phyloP scores from a whole-genome alignment of 805 yeast genomes.

The Kodamaea kaohsiungensis region DNA sequence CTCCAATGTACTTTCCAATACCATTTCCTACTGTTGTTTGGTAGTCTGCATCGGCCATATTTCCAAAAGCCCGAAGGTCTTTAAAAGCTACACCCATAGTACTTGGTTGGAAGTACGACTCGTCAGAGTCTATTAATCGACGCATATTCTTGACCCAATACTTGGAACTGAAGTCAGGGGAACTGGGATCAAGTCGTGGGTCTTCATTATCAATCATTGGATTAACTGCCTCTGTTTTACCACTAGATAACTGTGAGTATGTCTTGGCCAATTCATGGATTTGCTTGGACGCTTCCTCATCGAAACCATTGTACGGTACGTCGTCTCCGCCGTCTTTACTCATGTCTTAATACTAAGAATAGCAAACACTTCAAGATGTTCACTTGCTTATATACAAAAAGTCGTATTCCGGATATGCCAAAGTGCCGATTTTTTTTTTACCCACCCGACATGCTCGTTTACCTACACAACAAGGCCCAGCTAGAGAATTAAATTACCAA shows the following conservation, averaged over 20 bases:
- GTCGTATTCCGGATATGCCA: not conserved
- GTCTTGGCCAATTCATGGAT: slow-evolving; percentile 8
- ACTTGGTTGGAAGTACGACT: slow-evolving; percentile 16
- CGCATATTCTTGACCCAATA: slow-evolving; percentile 16
- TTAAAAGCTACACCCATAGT: slow-evolving; percentile 16
- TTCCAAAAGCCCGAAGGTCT: slow-evolving; percentile 15
- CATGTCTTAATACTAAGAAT: not conserved
- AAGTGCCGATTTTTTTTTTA: not conserved
- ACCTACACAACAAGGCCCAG: not conserved
- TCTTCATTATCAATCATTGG: slow-evolving; percentile 4
- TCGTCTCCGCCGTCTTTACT: not conserved
- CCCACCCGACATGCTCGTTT: not conserved
- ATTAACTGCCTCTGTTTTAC: slow-evolving; percentile 1
- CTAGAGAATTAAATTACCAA: not conserved
- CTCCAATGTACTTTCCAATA: slow-evolving; percentile 8
- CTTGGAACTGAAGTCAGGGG: slow-evolving; percentile 12
- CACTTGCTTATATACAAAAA: not conserved
- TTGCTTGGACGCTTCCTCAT: slow-evolving; percentile 6
- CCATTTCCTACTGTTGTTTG: slow-evolving; percentile 16
- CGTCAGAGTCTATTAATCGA: slow-evolving; percentile 12
- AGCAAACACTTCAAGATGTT: not conserved
- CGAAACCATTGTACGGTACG: slow-evolving; percentile 3
- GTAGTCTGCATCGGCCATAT: slow-evolving; percentile 15
- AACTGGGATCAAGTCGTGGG: slow-evolving; percentile 15
- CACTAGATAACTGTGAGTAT: slow-evolving; percentile 5